phyloP scores from a whole-genome alignment of 345 rosid species.

The Moricandia moricandioides region DNA sequence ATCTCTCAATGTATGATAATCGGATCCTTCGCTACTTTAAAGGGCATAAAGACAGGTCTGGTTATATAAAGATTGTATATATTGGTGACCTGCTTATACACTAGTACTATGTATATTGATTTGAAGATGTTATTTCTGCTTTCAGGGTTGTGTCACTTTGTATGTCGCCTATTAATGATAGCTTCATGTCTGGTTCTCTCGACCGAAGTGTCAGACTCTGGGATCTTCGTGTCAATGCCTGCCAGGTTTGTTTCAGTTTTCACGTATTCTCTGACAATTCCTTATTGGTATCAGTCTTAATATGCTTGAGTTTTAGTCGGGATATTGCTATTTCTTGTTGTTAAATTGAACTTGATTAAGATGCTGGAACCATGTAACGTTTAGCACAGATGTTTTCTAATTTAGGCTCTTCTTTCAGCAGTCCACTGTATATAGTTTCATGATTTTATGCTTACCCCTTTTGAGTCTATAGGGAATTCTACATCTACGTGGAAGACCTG shows the following conservation, averaged over 20 bases:
- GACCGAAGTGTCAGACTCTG: constrained; percentile 91
- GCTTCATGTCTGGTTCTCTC: constrained; percentile 99
- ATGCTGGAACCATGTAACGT: background rate
- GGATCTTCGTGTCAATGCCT: constrained; percentile 99
- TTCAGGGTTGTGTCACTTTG: constrained; percentile 90
- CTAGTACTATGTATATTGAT: background rate
- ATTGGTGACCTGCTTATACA: background rate
- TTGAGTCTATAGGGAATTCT: constrained; percentile 85
- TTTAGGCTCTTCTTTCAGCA: background rate
- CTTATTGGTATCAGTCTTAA: background rate
- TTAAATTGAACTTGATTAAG: background rate
- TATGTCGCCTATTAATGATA: constrained; percentile 95
- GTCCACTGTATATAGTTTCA: constrained; percentile 29
- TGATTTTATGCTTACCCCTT: constrained; percentile 56
- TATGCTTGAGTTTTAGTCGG: background rate
- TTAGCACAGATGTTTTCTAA: background rate
- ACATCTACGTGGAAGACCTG: constrained; percentile 86
- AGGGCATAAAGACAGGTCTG: constrained; percentile 90
- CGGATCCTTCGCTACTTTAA: constrained; percentile 96
- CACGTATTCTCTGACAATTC: background rate
- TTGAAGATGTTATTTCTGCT: constrained; percentile 11
- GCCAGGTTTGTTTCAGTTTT: constrained; percentile 69
- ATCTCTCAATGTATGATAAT: constrained; percentile 95
- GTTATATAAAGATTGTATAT: background rate
- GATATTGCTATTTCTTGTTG: background rate